Conservation (phyloP, 2,329 filamentous ascomycete genomes). For the Phoma sp. region DNA sequence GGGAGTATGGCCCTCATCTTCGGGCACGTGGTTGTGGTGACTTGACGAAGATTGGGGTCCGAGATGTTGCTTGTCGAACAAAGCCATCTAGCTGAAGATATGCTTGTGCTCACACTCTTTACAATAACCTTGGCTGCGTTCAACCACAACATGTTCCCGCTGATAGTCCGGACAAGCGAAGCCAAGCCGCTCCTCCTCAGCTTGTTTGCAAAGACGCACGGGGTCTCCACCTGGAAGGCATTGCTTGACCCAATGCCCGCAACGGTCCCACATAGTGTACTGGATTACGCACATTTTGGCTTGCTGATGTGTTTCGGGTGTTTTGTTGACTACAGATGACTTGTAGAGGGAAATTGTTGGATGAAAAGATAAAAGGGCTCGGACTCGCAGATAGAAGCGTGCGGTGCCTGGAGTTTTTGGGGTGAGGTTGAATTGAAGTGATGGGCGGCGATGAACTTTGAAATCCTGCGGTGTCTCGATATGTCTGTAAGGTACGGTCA, state of each 20-base stretch:
- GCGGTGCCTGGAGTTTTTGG: too few species aligned
- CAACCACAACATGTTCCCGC: conserved; percentile 38
- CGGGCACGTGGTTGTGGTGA: too few species aligned
- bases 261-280: conserved; percentile 38
- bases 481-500: neutral
- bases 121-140: conserved; percentile 42
- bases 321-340: too few species aligned
- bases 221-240: conserved; percentile 36
- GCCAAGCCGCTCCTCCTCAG: conserved; percentile 35
- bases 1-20: too few species aligned
- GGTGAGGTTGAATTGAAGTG: neutral
- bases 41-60: too few species aligned
- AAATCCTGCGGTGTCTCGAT: neutral
- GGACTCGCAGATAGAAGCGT: too few species aligned
- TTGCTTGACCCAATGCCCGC: conserved; percentile 42
- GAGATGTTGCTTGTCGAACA: neutral
- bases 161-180: conserved; percentile 35
- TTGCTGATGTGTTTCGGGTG: too few species aligned
- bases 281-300: conserved; percentile 38
- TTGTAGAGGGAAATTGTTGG: too few species aligned
- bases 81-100: conserved; percentile 11
- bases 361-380: too few species aligned
- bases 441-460: neutral
- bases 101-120: conserved; percentile 39
- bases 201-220: conserved; percentile 36